These are phyloP conservation scores for Calonectria leucothoes DNA, from an alignment of 2,329 filamentous ascomycete species.

Conservation along the genomic window DNA sequence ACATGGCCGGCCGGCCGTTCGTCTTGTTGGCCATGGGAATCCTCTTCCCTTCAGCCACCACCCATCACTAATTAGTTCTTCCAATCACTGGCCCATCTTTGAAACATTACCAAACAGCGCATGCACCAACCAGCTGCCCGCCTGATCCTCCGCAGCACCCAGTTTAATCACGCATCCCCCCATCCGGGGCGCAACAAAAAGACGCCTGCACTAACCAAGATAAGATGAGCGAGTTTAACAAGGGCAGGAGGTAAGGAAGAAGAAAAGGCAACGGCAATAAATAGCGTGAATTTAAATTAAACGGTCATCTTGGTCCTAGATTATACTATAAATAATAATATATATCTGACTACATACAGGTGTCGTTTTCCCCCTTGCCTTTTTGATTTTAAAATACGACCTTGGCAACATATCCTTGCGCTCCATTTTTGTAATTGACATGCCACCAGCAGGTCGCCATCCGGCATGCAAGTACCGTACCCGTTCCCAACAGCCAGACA, in stretches of 20 bases:
- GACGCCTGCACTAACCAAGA: not conserved
- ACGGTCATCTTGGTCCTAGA: not conserved
- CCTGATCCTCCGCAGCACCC: not conserved
- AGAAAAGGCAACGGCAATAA: not conserved
- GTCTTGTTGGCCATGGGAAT: not conserved
- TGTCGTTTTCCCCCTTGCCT: not conserved
- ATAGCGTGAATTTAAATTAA: not conserved
- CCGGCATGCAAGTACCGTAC: not conserved
- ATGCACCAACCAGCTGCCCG: slow-evolving; percentile 9
- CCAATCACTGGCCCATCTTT: not conserved
- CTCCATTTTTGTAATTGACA: not conserved
- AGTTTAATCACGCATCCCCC: slow-evolving; percentile 11
- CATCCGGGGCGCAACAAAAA: not conserved
- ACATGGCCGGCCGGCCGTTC: not conserved
- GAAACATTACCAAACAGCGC: slow-evolving; percentile 10
- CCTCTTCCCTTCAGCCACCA: not conserved
- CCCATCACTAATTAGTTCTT: not conserved
- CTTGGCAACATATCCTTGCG: not conserved
- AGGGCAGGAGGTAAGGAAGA: not conserved
- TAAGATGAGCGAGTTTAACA: not conserved
- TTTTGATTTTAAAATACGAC: not conserved
- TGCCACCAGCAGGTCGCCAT: not conserved
- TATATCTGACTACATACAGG: not conserved
- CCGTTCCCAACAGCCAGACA: not conserved
- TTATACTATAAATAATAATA: not conserved